Evolutionary conservation across 1,284 basidiomycete genomes (phyloP).

Genomic region (Trichosporon sp.): DNA sequence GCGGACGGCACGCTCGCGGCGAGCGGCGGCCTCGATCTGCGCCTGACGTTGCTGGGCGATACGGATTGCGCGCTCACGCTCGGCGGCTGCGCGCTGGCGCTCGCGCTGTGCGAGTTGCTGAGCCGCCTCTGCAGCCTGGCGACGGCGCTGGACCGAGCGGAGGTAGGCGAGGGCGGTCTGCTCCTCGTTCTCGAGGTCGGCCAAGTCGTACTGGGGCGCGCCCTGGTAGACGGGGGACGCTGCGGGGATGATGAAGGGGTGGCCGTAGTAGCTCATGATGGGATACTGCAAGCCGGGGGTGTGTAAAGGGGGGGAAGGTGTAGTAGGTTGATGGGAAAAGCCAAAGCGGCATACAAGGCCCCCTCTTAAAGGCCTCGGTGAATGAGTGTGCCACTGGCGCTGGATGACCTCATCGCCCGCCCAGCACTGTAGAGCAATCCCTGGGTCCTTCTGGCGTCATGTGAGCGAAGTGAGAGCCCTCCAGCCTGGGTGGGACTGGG

Average conservation of each 20-base stretch:
- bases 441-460: background rate
- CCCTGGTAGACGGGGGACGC: background rate
- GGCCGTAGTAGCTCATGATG: slow-evolving; percentile 17
- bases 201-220: too few relatives aligned
- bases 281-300: background rate
- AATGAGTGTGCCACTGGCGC: background rate
- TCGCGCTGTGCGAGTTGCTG: slow-evolving; percentile 23
- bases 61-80: slow-evolving; percentile 14
- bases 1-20: slow-evolving; percentile 16
- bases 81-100: slow-evolving; percentile 14
- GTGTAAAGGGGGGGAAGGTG: background rate
- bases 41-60: slow-evolving; percentile 17
- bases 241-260: slow-evolving; percentile 15
- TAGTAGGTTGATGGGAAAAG: background rate
- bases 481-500: background rate
- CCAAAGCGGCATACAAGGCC: background rate
- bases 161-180: slow-evolving; percentile 40
- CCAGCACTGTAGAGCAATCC: too few relatives aligned
- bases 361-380: background rate
- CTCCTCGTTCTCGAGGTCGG: slow-evolving; percentile 33
- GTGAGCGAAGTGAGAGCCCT: background rate
- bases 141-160: slow-evolving; percentile 33
- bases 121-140: slow-evolving; percentile 30
- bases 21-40: slow-evolving; percentile 8
- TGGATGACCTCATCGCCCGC: background rate